phyloP scores from a whole-genome alignment of 768 basidiomycete species.

The Cystoderma amianthinum region DNA sequence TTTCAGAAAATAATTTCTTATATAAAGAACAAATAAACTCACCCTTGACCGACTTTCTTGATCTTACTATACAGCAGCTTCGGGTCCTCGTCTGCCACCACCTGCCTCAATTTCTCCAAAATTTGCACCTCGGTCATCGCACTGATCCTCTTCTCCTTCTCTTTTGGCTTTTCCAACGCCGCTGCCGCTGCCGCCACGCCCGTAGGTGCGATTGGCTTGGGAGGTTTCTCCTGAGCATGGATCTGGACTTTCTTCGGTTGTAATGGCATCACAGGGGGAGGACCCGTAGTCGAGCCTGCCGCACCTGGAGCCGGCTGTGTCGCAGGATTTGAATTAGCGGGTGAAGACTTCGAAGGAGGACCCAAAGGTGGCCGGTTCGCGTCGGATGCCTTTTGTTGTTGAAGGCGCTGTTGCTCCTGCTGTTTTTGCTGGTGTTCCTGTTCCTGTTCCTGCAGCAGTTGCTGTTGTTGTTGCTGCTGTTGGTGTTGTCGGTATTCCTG shows the following conservation, averaged over 20 bases:
- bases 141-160: conserved; percentile 88
- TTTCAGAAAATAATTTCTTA: too few relatives aligned
- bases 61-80: conserved; percentile 91
- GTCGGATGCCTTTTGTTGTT: conserved; percentile 11
- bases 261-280: conserved; percentile 66
- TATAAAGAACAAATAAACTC: conserved; percentile 23
- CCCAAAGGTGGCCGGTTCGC: conserved; percentile 28
- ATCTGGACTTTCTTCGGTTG: conserved; percentile 77
- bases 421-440: conserved; percentile 10
- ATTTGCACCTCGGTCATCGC: conserved; percentile 98
- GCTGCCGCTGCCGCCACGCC: conserved; percentile 61
- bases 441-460: conserved; percentile 13
- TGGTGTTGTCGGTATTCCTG: conserved; percentile 14
- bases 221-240: conserved; percentile 37
- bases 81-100: conserved; percentile 84
- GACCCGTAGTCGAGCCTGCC: conserved; percentile 44
- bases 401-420: conserved; percentile 16
- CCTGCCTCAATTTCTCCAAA: conserved; percentile 91
- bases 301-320: conserved; percentile 38
- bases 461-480: conserved; percentile 15
- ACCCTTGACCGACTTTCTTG: conserved; percentile 99
- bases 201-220: conserved; percentile 30
- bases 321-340: conserved; percentile 38
- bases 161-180: conserved; percentile 68
- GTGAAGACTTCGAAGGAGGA: conserved; percentile 31